Evolutionary conservation across 306 rosid species (phyloP), one percentile per base, ranked within the genome.

Genomic region (Macrotyloma uniflorum): DNA sequence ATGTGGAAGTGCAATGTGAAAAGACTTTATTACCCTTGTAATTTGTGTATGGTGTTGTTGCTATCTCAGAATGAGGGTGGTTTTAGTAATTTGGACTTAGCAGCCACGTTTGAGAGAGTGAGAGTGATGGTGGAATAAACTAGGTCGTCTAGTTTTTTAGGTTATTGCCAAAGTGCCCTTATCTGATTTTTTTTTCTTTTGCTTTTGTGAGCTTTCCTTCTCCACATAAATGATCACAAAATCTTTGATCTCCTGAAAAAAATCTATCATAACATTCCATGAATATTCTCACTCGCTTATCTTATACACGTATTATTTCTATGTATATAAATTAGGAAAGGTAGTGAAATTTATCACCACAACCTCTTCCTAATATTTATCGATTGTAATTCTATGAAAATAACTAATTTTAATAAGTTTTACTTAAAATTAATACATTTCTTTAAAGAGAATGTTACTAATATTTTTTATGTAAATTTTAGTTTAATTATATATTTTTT

Each of bases 11-110:
- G 5, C 3, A 3, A 28, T 0, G 0, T 33, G 4, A 43, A 84
- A 85, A 12, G 82, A 85, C 92, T 0, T 0, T 0, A 2, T 45
- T 79, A 15, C 55, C 85, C 79, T 80, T 71, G 1, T 5, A 2
- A 62, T 71, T 55, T 47, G 83, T 68, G 72, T 33, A 1, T 42
- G 74, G 0, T 65, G 35, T 67, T 64, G 18, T 3, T 42, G 74
- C 15, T 18, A 22, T 67, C 20, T 72, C 9, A 13, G 16, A 63
- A 72, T 16, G 9, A 36, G 30, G 67, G 83, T 24, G 38, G 9
- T 46, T 1, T 66, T 78, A 61, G 86, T 57, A 72, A 83, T 65
- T 78, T 78, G 4, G 1, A 3, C 7, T 13, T 45, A 66, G 54
- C 2, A 5, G 76, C 42, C 33, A 22, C n/a, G 15, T 14, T 2